phyloP scores from a whole-genome alignment of 2,329 filamentous ascomycete species.

The Domatiomyces globalis region DNA sequence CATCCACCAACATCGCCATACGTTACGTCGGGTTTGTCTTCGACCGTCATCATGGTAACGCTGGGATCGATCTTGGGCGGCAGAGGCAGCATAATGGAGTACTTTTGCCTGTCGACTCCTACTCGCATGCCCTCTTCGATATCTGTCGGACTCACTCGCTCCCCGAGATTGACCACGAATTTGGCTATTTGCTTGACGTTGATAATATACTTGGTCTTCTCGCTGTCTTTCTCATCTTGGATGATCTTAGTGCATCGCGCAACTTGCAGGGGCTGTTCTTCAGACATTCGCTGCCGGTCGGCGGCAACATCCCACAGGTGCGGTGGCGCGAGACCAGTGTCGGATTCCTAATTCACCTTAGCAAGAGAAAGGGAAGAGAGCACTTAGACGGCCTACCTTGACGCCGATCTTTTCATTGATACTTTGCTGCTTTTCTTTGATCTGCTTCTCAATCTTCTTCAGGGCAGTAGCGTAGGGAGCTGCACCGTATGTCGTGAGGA shows the following conservation, averaged over 20 bases:
- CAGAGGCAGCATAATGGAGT: slow-evolving; percentile 91
- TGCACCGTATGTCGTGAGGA: slow-evolving; percentile 96
- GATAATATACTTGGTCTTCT: slow-evolving; percentile 99
- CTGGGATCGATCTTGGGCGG: slow-evolving; percentile 98
- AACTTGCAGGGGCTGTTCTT: slow-evolving; percentile 95
- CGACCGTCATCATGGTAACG: slow-evolving; percentile 99
- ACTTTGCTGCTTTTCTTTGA: slow-evolving; percentile 96
- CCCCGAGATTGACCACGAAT: slow-evolving; percentile 94
- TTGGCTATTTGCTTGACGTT: slow-evolving; percentile 99
- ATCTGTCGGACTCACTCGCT: slow-evolving; percentile 93
- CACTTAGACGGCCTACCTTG: slow-evolving; percentile 23
- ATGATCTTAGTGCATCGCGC: slow-evolving; percentile 99
- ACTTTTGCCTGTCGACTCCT: slow-evolving; percentile 96
- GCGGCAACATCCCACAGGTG: slow-evolving; percentile 98
- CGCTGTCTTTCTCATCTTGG: slow-evolving; percentile 82
- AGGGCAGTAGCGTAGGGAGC: slow-evolving; percentile 86
- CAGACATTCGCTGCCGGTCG: slow-evolving; percentile 94
- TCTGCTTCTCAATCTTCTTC: slow-evolving; percentile 97
- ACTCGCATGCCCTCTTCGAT: slow-evolving; percentile 99
- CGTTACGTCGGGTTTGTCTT: slow-evolving; percentile 98
- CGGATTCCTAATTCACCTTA: slow-evolving; percentile 60
- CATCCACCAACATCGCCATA: slow-evolving; percentile 97
- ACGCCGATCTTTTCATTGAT: slow-evolving; percentile 94
- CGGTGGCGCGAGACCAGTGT: slow-evolving; percentile 92
- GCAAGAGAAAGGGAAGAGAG: not conserved